These are phyloP conservation scores for Afroboletus lepidellus DNA, from an alignment of 1,284 basidiomycete species.

Conservation along the genomic window DNA sequence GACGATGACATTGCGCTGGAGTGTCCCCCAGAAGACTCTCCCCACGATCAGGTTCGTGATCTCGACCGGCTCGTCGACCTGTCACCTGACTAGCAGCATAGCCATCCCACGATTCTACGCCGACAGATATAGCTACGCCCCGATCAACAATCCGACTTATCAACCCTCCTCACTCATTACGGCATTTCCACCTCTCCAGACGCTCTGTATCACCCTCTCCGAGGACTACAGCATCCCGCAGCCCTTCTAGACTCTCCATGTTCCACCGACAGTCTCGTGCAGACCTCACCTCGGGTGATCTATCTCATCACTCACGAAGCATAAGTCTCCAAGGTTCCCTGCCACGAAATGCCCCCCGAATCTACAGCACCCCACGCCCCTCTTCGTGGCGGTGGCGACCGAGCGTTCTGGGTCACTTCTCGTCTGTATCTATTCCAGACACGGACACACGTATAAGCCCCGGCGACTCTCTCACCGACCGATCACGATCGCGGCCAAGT, in stretches of 20 bases:
- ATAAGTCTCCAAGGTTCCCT: slow-evolving; percentile 40
- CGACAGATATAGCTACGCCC: slow-evolving; percentile 37
- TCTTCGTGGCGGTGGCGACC: slow-evolving; percentile 53
- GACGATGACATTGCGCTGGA: slow-evolving; percentile 30
- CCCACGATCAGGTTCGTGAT: slow-evolving; percentile 22
- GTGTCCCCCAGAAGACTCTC: slow-evolving; percentile 19
- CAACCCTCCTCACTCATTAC: slow-evolving; percentile 51
- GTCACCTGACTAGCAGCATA: slow-evolving; percentile 21
- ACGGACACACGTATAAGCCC: slow-evolving; percentile 36
- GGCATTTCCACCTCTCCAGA: slow-evolving; percentile 53
- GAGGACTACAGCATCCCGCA: slow-evolving; percentile 35
- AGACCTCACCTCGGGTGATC: slow-evolving; percentile 31
- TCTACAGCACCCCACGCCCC: slow-evolving; percentile 23
- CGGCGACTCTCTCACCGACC: slow-evolving; percentile 43
- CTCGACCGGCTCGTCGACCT: slow-evolving; percentile 5
- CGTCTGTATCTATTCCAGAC: slow-evolving; percentile 41
- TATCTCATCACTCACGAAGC: slow-evolving; percentile 43
- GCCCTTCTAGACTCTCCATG: slow-evolving; percentile 43
- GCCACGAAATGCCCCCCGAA: slow-evolving; percentile 15
- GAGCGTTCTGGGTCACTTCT: slow-evolving; percentile 59
- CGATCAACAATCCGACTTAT: slow-evolving; percentile 43
- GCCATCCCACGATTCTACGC: slow-evolving; percentile 37
- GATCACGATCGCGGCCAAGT: slow-evolving; percentile 64
- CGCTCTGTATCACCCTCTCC: slow-evolving; percentile 41
- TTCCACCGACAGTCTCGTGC: slow-evolving; percentile 42